Percentiles rank a stretch among this genome's conserved stretches.
These are phyloP conservation scores for Tuber brumale DNA, from an alignment of 495 filamentous ascomycete genomes.

Conservation along the genomic window DNA sequence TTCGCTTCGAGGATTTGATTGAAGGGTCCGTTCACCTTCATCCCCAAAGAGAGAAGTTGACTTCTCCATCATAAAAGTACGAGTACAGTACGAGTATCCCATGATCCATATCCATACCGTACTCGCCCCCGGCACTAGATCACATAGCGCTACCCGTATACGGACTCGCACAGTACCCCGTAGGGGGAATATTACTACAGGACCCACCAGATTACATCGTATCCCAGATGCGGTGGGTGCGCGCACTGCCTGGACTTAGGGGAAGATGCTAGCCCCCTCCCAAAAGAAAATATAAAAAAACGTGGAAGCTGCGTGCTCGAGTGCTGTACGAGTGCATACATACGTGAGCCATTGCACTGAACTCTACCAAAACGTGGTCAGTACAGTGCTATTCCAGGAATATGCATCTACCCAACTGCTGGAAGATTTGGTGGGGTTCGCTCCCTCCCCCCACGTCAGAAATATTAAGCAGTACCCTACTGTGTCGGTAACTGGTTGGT, in stretches of 20 bases:
- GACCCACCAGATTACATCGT: neutral
- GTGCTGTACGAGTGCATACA: no score
- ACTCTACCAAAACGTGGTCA: conserved; percentile 28
- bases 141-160: neutral
- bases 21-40: conserved; percentile 20
- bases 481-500: neutral
- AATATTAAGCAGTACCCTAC: neutral
- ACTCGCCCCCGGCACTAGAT: neutral
- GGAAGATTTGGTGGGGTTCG: conserved; percentile 14
- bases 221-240: neutral
- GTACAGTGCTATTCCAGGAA: conserved; percentile 20
- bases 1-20: conserved; percentile 24
- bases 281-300: neutral
- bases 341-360: neutral
- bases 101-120: conserved; percentile 1
- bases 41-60: neutral
- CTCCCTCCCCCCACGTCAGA: conserved; percentile 23
- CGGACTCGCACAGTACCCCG: conserved; percentile 3
- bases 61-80: neutral
- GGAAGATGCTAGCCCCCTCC: neutral
- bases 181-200: neutral
- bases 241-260: neutral
- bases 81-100: neutral
- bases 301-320: neutral
- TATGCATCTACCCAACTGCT: neutral